Base-by-base conservation (phyloP, 805 yeast genomes). In the Yarrowia sp. region DNA sequence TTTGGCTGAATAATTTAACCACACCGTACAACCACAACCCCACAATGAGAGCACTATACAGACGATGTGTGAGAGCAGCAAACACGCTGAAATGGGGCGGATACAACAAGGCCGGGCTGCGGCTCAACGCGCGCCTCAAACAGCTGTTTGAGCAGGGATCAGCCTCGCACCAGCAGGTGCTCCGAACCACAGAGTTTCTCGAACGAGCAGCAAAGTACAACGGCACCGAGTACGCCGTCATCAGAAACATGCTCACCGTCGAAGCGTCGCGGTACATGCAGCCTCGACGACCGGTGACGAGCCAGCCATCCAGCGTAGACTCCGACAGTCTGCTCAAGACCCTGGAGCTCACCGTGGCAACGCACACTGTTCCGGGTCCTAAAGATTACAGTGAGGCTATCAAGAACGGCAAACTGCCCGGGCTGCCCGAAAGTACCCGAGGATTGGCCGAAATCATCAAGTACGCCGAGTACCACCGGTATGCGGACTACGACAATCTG, bases 1-100 rank as follows among this genome's bases (percentile, higher is more conserved):
- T 24, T 24, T 24, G 30, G 6, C 30, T 24, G 30, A 24, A 24
- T 24, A 24, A 24, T 24, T 24, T n/a, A n/a, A n/a, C n/a, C n/a
- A n/a, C n/a, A n/a, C n/a, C n/a, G 6, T 24, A 4, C 30, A 24
- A 24, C 30, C 30, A n/a, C 30, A 24, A 24, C 30, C 6, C 30
- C 30, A 24, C 30, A 24, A 43, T 50, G 13, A 30, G 49, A 43
- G 49, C n/a, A 3, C 43, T 50, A 40, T 58, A 58, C 33, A 17
- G 64, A 58, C 64, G 64, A 5, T 58, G 64, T 12, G 40, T 58
- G 40, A 12, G 64, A 30, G 64, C 64, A 6, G 24, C 33, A 3
- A 58, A 43, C 40, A 33, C 34, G 8, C 19, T 58, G 13, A 42
- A 42, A 42, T 12, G 9, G 17, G 50, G 40, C 12, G 64, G 64